Percentiles rank a stretch among this genome's conserved stretches.
Conservation (phyloP, 768 basidiomycete species). For the Auricularia cornea region DNA sequence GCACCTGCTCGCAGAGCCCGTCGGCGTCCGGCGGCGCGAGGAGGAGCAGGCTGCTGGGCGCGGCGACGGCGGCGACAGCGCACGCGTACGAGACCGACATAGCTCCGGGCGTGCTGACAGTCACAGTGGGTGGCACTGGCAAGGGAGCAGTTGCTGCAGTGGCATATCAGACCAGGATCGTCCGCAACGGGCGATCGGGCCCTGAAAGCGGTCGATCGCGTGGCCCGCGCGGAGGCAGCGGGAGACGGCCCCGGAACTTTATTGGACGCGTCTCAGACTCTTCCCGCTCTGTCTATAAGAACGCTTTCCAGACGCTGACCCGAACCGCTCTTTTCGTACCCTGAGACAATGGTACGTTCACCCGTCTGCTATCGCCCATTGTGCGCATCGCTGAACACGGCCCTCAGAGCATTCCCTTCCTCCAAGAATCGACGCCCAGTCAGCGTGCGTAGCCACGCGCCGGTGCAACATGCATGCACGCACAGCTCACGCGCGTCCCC, state of each 20-base stretch:
- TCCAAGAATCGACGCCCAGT: not conserved
- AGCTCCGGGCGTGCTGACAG: not conserved
- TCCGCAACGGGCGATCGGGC: not conserved
- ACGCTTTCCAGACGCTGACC: not conserved
- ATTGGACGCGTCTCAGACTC: not conserved
- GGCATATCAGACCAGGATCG: too few relatives aligned
- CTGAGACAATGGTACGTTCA: not conserved
- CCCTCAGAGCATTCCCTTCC: not conserved
- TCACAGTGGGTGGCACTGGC: not conserved
- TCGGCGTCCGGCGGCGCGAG: constrained; percentile 23
- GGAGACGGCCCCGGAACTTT: too few relatives aligned
- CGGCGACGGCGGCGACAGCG: constrained; percentile 22
- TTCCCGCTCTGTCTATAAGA: not conserved
- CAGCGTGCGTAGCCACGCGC: not conserved
- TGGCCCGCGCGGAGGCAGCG: too few relatives aligned
- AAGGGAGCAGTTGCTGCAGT: not conserved
- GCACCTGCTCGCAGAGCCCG: constrained; percentile 32
- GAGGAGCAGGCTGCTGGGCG: constrained; percentile 23
- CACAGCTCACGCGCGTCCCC: constrained; percentile 7
- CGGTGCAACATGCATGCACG: not conserved
- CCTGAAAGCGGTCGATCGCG: not conserved
- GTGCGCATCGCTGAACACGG: not conserved
- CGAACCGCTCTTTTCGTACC: not conserved
- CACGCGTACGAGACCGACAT: not conserved
- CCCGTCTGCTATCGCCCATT: not conserved